Conservation (phyloP, 495 filamentous ascomycete species). For the Copromyces sp. region DNA sequence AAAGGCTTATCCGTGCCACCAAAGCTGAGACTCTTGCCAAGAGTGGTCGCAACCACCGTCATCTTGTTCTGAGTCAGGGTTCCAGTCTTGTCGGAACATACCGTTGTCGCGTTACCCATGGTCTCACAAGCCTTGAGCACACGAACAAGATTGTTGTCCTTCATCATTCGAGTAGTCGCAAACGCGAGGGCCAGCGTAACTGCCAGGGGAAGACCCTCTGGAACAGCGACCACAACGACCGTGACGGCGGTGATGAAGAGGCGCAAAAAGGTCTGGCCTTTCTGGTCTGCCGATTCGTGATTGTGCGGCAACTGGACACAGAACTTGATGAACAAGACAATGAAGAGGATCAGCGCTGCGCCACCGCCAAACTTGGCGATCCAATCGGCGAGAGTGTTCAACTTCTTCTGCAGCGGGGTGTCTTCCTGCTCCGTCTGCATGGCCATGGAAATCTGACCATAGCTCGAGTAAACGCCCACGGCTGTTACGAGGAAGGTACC, state of each 20-base stretch:
- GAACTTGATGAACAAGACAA: conserved; percentile 88
- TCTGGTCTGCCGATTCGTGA: conserved; percentile 47
- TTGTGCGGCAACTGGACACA: conserved; percentile 50
- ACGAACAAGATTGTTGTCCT: conserved; percentile 89
- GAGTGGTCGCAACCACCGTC: conserved; percentile 70
- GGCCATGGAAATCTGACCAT: conserved; percentile 91
- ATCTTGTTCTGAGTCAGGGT: conserved; percentile 93
- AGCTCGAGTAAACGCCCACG: conserved; percentile 73
- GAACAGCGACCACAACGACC: conserved; percentile 95
- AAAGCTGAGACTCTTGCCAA: conserved; percentile 60
- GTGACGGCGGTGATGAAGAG: conserved; percentile 96
- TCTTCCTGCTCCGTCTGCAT: conserved; percentile 81
- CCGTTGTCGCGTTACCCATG: conserved; percentile 93
- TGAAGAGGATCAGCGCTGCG: conserved; percentile 72
- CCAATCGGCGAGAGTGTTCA: conserved; percentile 78
- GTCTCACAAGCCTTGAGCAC: conserved; percentile 87
- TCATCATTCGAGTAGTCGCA: conserved; percentile 89
- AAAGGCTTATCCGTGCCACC: conserved; percentile 32
- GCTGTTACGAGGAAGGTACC: conserved; percentile 81
- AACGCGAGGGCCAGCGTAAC: conserved; percentile 94
- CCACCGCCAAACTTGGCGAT: conserved; percentile 86
- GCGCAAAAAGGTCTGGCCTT: conserved; percentile 80
- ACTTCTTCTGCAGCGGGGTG: conserved; percentile 84
- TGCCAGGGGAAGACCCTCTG: conserved; percentile 84
- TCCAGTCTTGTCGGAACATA: conserved; percentile 96